A percentile compares a stretch with the other conserved stretches of the same genome.
Conservation (phyloP, 768 basidiomycete species). For the Russula sp. region DNA sequence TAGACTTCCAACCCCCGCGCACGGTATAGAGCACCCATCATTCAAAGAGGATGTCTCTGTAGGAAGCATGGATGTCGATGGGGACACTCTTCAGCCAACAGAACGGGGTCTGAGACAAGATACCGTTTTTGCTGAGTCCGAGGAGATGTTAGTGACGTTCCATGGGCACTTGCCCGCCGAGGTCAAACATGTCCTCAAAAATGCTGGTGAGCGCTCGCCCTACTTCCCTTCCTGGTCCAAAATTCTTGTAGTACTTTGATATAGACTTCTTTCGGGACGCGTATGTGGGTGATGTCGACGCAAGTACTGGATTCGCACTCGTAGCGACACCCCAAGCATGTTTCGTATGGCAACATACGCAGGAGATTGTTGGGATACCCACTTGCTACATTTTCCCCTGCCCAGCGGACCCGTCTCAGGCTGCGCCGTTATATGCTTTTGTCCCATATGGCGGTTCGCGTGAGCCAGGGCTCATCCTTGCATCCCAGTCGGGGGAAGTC, state of each 20-base stretch:
- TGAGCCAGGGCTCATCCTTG: constrained; percentile 84
- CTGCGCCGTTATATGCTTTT: constrained; percentile 48
- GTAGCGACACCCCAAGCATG: constrained; percentile 69
- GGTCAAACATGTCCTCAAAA: constrained; percentile 66
- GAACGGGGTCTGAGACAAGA: constrained; percentile 41
- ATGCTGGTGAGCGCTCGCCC: constrained; percentile 51
- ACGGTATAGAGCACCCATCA: constrained; percentile 34
- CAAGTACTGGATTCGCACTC: constrained; percentile 68
- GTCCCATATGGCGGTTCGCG: constrained; percentile 63
- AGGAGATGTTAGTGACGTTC: constrained; percentile 63
- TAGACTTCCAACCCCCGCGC: constrained; percentile 46
- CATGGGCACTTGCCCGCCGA: constrained; percentile 71
- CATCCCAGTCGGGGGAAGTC: constrained; percentile 66
- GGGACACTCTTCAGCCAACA: constrained; percentile 41
- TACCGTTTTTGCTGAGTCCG: constrained; percentile 64
- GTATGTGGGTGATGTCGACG: constrained; percentile 70
- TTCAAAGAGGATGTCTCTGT: constrained; percentile 46
- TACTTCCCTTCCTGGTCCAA: background rate
- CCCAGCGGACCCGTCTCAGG: constrained; percentile 55
- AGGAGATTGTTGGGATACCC: constrained; percentile 67
- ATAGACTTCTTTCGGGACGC: constrained; percentile 66
- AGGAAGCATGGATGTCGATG: constrained; percentile 64
- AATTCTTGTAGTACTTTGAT: background rate
- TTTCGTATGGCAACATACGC: constrained; percentile 81
- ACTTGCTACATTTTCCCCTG: constrained; percentile 83